Base-by-base conservation (phyloP, 192 early-diverging fungal species). In the Umbelopsis sp. region DNA sequence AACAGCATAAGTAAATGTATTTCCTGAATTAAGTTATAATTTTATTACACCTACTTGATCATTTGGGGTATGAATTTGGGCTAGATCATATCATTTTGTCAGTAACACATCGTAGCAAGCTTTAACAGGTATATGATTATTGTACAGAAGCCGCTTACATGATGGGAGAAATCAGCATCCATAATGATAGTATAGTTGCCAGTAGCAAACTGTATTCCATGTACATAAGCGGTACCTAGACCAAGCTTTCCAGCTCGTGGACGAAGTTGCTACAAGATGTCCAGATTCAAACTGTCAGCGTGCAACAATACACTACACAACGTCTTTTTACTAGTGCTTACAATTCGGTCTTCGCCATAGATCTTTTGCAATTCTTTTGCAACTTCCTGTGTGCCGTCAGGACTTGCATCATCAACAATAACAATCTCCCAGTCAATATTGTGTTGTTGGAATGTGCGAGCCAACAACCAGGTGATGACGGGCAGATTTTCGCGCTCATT, bases 121-220 rank as follows among this genome's bases (percentile, higher is more conserved):
- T 21, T 46, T 23, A 64, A 25, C 16, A 23, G 5, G 15, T 20
- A 41, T n/a, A 37, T 75, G 6, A 35, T 27, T 55, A 4, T 2
- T 48, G 20, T 21, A 21, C 7, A 64, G 37, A 11, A 44, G 30
- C 10, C 21, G 50, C 72, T 78, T 90, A 95, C 93, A 74, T 99
- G 97, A 79, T 99, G 97, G 25, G 96, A 97, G 90, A 99, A 96
- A 76, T 99, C 97, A 22, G 97, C 96, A 74, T 99, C 97, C 95
- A 99, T 93, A 76, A 99, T 97, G 71, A 99, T 93, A 44, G 97
- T 85, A 86, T 91, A 97, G 81, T 97, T 92, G 46, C 97, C 97
- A 20, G 94, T 96, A 13, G 94, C 94, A 78, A 91, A 89, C 79
- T 97, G 87, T 25, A 97, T 92, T 44, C 96, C 97, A 76, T 98